Conservation (phyloP, 192 early-diverging fungal genomes). For the Coemansia sp. region DNA sequence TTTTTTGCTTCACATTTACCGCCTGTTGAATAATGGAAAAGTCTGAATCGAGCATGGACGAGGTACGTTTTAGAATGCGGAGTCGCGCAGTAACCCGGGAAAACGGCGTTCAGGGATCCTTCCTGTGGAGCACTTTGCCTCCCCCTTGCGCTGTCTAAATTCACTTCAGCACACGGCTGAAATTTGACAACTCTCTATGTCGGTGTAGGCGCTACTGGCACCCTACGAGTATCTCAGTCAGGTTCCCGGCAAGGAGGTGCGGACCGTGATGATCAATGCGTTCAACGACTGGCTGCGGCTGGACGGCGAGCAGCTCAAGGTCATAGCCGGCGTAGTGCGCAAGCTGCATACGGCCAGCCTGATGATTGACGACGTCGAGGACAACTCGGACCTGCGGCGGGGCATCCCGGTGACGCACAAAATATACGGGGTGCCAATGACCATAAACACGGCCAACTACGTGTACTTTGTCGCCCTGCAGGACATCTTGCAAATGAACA, state of each 20-base stretch:
- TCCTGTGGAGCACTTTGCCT: neutral
- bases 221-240: slow-evolving; percentile 85
- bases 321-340: slow-evolving; percentile 78
- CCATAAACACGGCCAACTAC: slow-evolving; percentile 97
- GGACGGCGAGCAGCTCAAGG: slow-evolving; percentile 57
- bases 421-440: slow-evolving; percentile 86
- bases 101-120: too few relatives aligned
- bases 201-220: slow-evolving; percentile 76
- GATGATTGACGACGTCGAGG: slow-evolving; percentile 98
- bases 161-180: too few relatives aligned
- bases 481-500: slow-evolving; percentile 62
- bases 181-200: too few relatives aligned
- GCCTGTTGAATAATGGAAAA: neutral
- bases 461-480: slow-evolving; percentile 92
- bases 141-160: too few relatives aligned
- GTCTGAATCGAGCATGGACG: slow-evolving; percentile 23
- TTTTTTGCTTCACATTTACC: slow-evolving; percentile 1
- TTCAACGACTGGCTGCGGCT: slow-evolving; percentile 89
- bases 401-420: slow-evolving; percentile 93
- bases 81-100: neutral
- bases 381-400: slow-evolving; percentile 81
- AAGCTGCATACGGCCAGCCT: slow-evolving; percentile 95
- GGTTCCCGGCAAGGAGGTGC: slow-evolving; percentile 90
- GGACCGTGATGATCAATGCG: slow-evolving; percentile 85
- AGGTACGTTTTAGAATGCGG: slow-evolving; percentile 9